phyloP scores from a whole-genome alignment of 352 stramenopile species.

The Globisporangium splendens region DNA sequence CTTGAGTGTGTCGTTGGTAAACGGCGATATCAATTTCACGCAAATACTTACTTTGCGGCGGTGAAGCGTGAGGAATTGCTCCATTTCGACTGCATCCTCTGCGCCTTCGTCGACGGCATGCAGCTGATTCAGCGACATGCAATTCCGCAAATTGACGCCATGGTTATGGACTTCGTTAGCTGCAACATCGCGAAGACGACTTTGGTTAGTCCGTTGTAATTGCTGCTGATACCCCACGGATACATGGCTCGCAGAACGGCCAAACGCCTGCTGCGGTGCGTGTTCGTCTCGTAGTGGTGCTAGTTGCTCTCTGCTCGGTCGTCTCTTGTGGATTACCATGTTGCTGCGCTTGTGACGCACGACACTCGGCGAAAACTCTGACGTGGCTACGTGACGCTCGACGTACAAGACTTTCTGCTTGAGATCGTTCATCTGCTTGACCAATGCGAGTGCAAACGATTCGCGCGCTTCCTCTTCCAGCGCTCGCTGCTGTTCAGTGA shows the following conservation, averaged over 20 bases:
- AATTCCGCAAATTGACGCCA: constrained; percentile 18
- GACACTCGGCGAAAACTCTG: not conserved
- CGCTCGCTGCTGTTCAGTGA: constrained; percentile 20
- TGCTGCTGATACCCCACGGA: not conserved
- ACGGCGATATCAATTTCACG: constrained; percentile 13
- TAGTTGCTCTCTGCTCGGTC: constrained; percentile 14
- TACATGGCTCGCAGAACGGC: constrained; percentile 8
- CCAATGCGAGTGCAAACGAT: constrained; percentile 11
- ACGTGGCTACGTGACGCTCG: constrained; percentile 15
- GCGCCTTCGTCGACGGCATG: constrained; percentile 15
- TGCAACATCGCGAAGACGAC: no score
- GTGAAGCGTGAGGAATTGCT: constrained; percentile 26
- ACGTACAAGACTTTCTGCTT: constrained; percentile 33
- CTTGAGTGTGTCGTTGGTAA: no score
- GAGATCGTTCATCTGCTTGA: constrained; percentile 23
- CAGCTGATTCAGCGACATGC: not conserved
- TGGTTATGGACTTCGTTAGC: no score
- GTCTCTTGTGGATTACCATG: constrained; percentile 13
- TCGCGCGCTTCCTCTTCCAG: constrained; percentile 6
- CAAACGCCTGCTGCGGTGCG: not conserved
- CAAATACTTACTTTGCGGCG: constrained; percentile 21
- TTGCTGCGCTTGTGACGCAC: constrained; percentile 15
- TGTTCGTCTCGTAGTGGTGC: constrained; percentile 4
- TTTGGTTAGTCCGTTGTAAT: no score
- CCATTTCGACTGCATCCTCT: constrained; percentile 21